Percentiles rank a stretch among this genome's conserved stretches.
These are phyloP conservation scores for Tarenaya hassleriana DNA, from an alignment of 345 rosid genomes.

Conservation along the genomic window DNA sequence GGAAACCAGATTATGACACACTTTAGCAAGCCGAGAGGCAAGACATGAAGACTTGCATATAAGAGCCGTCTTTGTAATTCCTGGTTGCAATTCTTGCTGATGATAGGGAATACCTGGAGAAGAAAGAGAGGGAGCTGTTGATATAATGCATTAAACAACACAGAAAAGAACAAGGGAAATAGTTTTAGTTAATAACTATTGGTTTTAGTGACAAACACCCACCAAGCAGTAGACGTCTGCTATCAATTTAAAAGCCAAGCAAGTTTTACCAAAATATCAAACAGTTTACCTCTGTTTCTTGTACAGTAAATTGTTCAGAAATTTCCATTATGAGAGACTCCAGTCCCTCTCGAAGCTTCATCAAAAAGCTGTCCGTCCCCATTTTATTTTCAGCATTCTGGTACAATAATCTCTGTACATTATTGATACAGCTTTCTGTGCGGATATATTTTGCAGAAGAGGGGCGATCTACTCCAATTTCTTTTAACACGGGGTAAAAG, in stretches of 20 bases:
- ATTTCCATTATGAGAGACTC: conserved; percentile 35
- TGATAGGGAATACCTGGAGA: conserved; percentile 49
- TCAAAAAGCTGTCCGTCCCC: conserved; percentile 27
- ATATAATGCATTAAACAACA: neutral
- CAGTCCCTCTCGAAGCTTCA: conserved; percentile 44
- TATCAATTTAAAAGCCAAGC: neutral
- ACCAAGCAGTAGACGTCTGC: neutral
- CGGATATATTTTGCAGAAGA: conserved; percentile 26
- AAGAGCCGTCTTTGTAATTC: conserved; percentile 55
- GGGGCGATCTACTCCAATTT: conserved; percentile 27
- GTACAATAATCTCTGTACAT: conserved; percentile 42
- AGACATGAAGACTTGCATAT: conserved; percentile 45
- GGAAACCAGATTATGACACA: conserved; percentile 71
- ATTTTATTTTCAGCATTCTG: conserved; percentile 20
- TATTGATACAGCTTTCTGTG: conserved; percentile 31
- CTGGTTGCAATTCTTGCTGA: conserved; percentile 40
- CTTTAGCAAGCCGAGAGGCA: conserved; percentile 75
- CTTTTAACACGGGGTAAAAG: conserved; percentile 40
- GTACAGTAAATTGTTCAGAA: conserved; percentile 38
- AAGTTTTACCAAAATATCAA: neutral
- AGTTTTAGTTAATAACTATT: neutral
- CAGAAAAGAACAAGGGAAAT: neutral
- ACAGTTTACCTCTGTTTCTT: conserved; percentile 51
- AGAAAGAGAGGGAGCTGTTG: conserved; percentile 2
- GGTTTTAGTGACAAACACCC: neutral